Base-by-base conservation (phyloP, 2,329 filamentous ascomycete species). In the Endothia cerciana region DNA sequence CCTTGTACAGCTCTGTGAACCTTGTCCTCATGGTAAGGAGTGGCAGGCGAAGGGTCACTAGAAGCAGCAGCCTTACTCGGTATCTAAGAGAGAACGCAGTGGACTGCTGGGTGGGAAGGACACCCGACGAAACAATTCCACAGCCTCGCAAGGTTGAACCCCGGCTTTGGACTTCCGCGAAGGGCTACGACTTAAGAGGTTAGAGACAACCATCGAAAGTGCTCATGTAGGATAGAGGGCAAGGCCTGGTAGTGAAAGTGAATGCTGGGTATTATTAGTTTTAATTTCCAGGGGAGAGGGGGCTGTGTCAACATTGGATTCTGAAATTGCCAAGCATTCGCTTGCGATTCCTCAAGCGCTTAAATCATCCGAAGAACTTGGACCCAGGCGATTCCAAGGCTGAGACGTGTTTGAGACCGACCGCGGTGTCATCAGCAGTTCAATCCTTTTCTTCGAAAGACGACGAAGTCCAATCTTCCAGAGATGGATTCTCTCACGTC, bases 391-490 rank as follows among this genome's bases (percentile, higher is more conserved):
- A 51, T 51, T 28, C 3, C 15, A 51, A 25, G 45, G 47, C 25
- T 51, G 47, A 51, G 47, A 51, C 47, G 47, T 51, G 22, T 51
- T 51, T 51, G 47, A 51, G 47, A 51, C 47, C 11, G 13, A 28
- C 45, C 45, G 22, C 47, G 47, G 25, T 22, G 47, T 22, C 47
- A 51, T 25, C 47, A 51, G 25, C 17, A 13, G 25, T 51, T 51
- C 47, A 17, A 51, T 25, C 28, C 25, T 51, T 51, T 22, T 51
- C 22, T 5, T 51, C 47, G 13, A 51, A 7, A 45, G 11, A 28
- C 33, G 17, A 51, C 22, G 11, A 51, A 7, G 11, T 30, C 15
- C 22, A 17, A 28, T 5, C 41, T 28, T 30, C 47, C 15, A 30
- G 13, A 51, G 47, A 17, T 17, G 25, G 13, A 25, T 19, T 15